A percentile compares a stretch with the other conserved stretches of the same genome.
These are phyloP conservation scores for Yamadazyma oceani DNA, from an alignment of 1,139 yeast species.

Conservation along the genomic window DNA sequence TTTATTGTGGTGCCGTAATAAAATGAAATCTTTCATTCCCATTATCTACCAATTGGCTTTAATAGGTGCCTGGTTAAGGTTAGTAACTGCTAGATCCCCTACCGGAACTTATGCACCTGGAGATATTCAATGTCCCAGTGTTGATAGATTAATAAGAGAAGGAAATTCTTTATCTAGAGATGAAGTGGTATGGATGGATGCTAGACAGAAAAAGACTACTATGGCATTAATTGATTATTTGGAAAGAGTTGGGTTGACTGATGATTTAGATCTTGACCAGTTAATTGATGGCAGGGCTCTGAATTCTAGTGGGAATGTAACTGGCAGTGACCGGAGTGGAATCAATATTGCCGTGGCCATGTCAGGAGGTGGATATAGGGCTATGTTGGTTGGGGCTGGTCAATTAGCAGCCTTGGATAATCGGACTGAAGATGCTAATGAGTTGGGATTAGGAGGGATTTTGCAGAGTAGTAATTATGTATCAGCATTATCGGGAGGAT, in stretches of 20 bases:
- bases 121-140: constrained; percentile 53
- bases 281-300: constrained; percentile 30
- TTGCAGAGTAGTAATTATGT: constrained; percentile 40
- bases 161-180: constrained; percentile 34
- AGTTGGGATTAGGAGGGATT: constrained; percentile 36
- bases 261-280: constrained; percentile 53
- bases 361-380: constrained; percentile 92
- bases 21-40: too few relatives aligned
- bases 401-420: constrained; percentile 76
- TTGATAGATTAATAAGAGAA: constrained; percentile 31
- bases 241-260: constrained; percentile 49
- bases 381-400: constrained; percentile 91
- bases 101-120: constrained; percentile 68
- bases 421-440: constrained; percentile 54
- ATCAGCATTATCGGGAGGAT: constrained; percentile 41
- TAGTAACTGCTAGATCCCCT: constrained; percentile 49
- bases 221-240: constrained; percentile 57
- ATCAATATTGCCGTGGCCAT: constrained; percentile 69
- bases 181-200: constrained; percentile 42
- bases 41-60: background rate
- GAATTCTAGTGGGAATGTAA: background rate
- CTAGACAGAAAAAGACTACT: constrained; percentile 54
- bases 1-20: too few relatives aligned
- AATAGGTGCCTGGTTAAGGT: background rate
- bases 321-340: background rate